Percentiles rank a stretch among this genome's conserved stretches.
Evolutionary conservation across 345 rosid genomes (phyloP).

Genomic region (Luvunga scandens): DNA sequence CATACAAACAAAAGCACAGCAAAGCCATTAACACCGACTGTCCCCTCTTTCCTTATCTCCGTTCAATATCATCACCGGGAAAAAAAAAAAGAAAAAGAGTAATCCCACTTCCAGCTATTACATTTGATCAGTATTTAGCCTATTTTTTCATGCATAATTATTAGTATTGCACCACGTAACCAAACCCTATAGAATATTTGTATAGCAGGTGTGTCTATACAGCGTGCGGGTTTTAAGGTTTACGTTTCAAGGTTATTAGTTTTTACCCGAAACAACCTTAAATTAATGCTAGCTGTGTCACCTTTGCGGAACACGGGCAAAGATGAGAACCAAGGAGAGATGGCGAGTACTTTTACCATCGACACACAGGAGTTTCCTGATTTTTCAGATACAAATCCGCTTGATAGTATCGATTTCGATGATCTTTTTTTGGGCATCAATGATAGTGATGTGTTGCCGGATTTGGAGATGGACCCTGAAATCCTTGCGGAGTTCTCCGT

Average conservation of each 20-base stretch:
- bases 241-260: neutral
- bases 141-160: constrained; percentile 13
- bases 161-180: neutral
- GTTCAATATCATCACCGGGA: constrained; percentile 11
- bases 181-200: neutral
- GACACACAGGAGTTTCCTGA: constrained; percentile 43
- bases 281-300: constrained; percentile 76
- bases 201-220: neutral
- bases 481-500: constrained; percentile 59
- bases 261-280: neutral
- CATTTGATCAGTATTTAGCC: neutral
- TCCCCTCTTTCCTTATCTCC: constrained; percentile 15
- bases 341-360: constrained; percentile 31
- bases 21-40: neutral
- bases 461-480: constrained; percentile 72
- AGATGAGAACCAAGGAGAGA: constrained; percentile 42
- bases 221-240: neutral
- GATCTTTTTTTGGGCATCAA: constrained; percentile 65
- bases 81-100: neutral
- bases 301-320: constrained; percentile 39
- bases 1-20: constrained; percentile 12
- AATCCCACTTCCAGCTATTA: neutral
- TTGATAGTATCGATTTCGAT: constrained; percentile 71
- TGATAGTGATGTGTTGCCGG: constrained; percentile 58
- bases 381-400: constrained; percentile 42